A percentile compares a stretch with the other conserved stretches of the same genome.
Conservation (phyloP, 768 basidiomycete species). For the Asterophora lycoperdoides region DNA sequence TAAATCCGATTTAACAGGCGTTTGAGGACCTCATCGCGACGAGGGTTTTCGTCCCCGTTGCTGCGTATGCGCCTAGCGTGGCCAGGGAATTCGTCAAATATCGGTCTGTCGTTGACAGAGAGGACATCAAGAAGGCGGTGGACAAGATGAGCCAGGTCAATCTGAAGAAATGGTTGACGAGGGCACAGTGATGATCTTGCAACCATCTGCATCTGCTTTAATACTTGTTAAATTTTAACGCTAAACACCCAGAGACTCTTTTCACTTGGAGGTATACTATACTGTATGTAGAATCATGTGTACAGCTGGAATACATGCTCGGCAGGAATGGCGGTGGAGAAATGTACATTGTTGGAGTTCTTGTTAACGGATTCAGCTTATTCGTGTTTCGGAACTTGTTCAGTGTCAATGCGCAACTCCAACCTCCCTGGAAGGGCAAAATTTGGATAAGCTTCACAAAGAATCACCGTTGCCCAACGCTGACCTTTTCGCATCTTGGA, state of each 20-base stretch:
- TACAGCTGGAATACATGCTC: background rate
- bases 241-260: background rate
- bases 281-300: background rate
- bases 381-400: too few species aligned
- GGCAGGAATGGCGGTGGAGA: background rate
- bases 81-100: slow-evolving; percentile 74
- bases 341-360: too few species aligned
- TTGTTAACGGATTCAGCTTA: too few species aligned
- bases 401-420: slow-evolving; percentile 9
- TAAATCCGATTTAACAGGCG: slow-evolving; percentile 42
- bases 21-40: slow-evolving; percentile 65
- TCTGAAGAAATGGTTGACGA: slow-evolving; percentile 75
- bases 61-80: slow-evolving; percentile 43
- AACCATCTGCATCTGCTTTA: background rate
- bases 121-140: slow-evolving; percentile 64
- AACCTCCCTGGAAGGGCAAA: background rate
- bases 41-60: slow-evolving; percentile 52
- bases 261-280: background rate
- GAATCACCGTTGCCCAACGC: background rate
- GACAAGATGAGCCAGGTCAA: slow-evolving; percentile 63
- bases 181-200: slow-evolving; percentile 35
- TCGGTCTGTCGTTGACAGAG: slow-evolving; percentile 58
- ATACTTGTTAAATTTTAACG: too few species aligned
- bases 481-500: slow-evolving; percentile 4
- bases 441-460: background rate